Conservation (phyloP, 2,329 filamentous ascomycete genomes). For the Emericellopsis cladophorae region DNA sequence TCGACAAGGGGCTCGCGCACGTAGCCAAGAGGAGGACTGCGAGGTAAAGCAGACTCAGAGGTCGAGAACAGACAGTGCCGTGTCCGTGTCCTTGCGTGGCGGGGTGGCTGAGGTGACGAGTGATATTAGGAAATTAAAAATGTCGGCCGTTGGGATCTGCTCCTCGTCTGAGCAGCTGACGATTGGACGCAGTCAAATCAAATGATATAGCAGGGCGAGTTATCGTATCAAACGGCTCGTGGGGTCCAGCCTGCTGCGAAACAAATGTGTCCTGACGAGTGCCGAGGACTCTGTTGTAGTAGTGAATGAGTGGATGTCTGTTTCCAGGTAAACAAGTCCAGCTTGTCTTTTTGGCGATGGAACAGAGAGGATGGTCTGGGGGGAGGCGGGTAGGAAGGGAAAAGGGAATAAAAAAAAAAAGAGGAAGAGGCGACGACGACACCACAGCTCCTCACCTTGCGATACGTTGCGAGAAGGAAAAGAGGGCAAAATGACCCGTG, state of each 20-base stretch:
- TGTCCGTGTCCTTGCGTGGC: background rate
- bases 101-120: background rate
- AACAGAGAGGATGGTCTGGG: conserved; percentile 8
- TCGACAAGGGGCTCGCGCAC: background rate
- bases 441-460: conserved; percentile 35
- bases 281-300: conserved; percentile 15
- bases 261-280: conserved; percentile 18
- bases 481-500: conserved; percentile 26
- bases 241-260: too few relatives aligned
- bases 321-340: conserved; percentile 37
- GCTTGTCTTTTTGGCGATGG: conserved; percentile 33
- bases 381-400: conserved; percentile 18
- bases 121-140: conserved; percentile 1
- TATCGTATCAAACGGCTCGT: conserved; percentile 5
- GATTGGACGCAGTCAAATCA: background rate
- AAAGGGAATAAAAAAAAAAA: conserved; percentile 17
- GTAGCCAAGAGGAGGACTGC: conserved; percentile 1
- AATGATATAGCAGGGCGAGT: background rate
- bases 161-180: too few relatives aligned
- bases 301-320: too few relatives aligned
- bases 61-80: background rate
- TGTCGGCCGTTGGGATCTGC: background rate
- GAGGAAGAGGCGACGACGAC: conserved; percentile 29
- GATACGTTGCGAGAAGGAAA: conserved; percentile 22
- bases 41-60: background rate